Conservation (phyloP, 495 filamentous ascomycete genomes). For the Annulohypoxylon bovei region DNA sequence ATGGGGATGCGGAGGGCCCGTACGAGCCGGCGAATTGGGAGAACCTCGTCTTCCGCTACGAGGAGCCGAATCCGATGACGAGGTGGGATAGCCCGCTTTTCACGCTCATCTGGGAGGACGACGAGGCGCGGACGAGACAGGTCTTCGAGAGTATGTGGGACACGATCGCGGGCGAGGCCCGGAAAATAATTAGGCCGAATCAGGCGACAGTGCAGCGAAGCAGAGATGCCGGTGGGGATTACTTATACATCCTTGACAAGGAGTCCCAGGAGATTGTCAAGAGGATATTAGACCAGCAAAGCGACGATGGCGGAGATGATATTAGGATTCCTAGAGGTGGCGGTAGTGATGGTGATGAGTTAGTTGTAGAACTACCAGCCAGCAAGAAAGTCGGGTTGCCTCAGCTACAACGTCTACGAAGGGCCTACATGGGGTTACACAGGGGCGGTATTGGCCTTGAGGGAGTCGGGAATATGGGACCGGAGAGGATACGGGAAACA, state of each 20-base stretch:
- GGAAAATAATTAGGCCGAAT: slow-evolving; percentile 75
- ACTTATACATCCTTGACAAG: slow-evolving; percentile 86
- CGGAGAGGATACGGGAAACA: slow-evolving; percentile 68
- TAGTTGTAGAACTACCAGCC: slow-evolving; percentile 66
- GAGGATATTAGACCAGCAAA: slow-evolving; percentile 76
- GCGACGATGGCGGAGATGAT: slow-evolving; percentile 66
- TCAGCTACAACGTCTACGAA: slow-evolving; percentile 80
- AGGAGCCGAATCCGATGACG: slow-evolving; percentile 94
- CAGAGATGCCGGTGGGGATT: slow-evolving; percentile 72
- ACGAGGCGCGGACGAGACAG: slow-evolving; percentile 56
- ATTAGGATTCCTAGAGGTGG: slow-evolving; percentile 51
- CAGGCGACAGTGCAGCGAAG: slow-evolving; percentile 78
- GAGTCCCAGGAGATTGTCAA: slow-evolving; percentile 84
- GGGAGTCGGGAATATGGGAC: slow-evolving; percentile 55
- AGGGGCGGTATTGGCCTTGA: slow-evolving; percentile 62
- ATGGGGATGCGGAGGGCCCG: slow-evolving; percentile 55
- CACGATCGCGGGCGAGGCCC: slow-evolving; percentile 69
- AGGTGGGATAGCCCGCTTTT: slow-evolving; percentile 96
- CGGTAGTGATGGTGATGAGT: slow-evolving; percentile 47
- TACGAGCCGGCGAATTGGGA: slow-evolving; percentile 80
- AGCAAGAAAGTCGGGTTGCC: slow-evolving; percentile 72
- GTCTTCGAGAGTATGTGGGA: slow-evolving; percentile 76
- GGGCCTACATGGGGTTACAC: slow-evolving; percentile 88
- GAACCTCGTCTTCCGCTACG: slow-evolving; percentile 93
- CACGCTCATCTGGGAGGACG: slow-evolving; percentile 84